A percentile compares a stretch with the other conserved stretches of the same genome.
Evolutionary conservation across 2,329 filamentous ascomycete genomes (phyloP).

Genomic region (Cladosporium sp.): DNA sequence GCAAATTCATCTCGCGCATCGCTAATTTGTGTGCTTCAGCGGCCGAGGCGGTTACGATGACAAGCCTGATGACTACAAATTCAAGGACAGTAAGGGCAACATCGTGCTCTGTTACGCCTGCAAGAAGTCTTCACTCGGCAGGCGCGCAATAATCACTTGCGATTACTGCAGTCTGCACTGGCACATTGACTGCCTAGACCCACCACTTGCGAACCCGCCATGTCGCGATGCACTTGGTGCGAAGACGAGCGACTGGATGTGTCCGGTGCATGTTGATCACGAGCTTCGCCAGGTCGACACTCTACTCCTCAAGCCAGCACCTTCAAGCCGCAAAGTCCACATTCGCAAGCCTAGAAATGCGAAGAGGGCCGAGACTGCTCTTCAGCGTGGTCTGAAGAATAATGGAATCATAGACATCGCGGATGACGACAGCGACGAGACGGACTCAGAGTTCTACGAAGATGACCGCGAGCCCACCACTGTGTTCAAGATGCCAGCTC

Average conservation of each 20-base stretch:
- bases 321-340: conserved; percentile 33
- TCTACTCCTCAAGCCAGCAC: conserved; percentile 22
- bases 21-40: conserved; percentile 17
- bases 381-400: conserved; percentile 58
- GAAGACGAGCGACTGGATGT: conserved; percentile 73
- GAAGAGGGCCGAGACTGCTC: conserved; percentile 43
- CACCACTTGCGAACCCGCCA: conserved; percentile 75
- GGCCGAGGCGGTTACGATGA: conserved; percentile 43
- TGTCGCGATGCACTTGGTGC: conserved; percentile 48
- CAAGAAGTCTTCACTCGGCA: conserved; percentile 56
- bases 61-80: conserved; percentile 28
- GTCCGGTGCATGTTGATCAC: conserved; percentile 80
- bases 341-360: conserved; percentile 50
- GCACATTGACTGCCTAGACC: conserved; percentile 90
- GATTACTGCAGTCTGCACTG: conserved; percentile 77
- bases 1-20: conserved; percentile 1
- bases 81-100: conserved; percentile 66
- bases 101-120: conserved; percentile 75
- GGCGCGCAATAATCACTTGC: conserved; percentile 77
- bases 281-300: conserved; percentile 58
- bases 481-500: conserved; percentile 42
- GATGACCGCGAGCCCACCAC: conserved; percentile 31
- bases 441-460: conserved; percentile 42
- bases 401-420: conserved; percentile 45
- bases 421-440: conserved; percentile 40